Evolutionary conservation across 257 asterid genomes (phyloP), one percentile per base, ranked within the genome.

Genomic region (Nyctanthes arbortristis): DNA sequence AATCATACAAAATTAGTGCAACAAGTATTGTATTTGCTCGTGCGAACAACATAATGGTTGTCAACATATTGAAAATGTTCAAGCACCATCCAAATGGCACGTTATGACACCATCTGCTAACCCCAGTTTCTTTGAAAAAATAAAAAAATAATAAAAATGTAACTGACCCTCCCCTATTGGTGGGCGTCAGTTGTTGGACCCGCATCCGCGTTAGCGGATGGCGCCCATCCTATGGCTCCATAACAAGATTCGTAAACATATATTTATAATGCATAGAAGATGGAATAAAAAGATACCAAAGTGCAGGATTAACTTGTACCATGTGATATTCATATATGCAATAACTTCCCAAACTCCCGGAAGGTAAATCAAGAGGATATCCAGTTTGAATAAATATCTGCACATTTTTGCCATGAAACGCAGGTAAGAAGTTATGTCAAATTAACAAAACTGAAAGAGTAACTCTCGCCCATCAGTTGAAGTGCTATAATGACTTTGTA

Each of bases 381-480:
- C 99, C 99, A 57, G 99, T 94, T 79, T 94, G 99, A 82, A 94
- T 94, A 76, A 94, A 94, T 78, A 94, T 94, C 99, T 94, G 95
- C 79, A 77, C 45, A 60, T 27, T 70, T 75, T 78, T 14, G 12
- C 77, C 47, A 67, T n/a, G n/a, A n/a, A n/a, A n/a, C n/a, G n/a
- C n/a, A n/a, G n/a, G n/a, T n/a, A n/a, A n/a, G n/a, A n/a, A n/a
- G n/a, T n/a, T n/a, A n/a, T n/a, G 63, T 18, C 37, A 65, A 59
- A 74, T 52, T 71, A 61, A 70, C 70, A 68, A 55, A 66, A 18
- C n/a, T 47, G 60, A 54, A 66, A 36, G 58, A 57, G 54, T 68
- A 13, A 61, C 31, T 65, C 59, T 40, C 71, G 69, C 59, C 32
- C 65, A 30, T 57, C 29, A 65, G 52, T 70, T 34, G 30, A 72